Percentiles rank a stretch among this genome's conserved stretches.
These are phyloP conservation scores for Daldinia caldariorum DNA, from an alignment of 495 filamentous ascomycete genomes.

Conservation along the genomic window DNA sequence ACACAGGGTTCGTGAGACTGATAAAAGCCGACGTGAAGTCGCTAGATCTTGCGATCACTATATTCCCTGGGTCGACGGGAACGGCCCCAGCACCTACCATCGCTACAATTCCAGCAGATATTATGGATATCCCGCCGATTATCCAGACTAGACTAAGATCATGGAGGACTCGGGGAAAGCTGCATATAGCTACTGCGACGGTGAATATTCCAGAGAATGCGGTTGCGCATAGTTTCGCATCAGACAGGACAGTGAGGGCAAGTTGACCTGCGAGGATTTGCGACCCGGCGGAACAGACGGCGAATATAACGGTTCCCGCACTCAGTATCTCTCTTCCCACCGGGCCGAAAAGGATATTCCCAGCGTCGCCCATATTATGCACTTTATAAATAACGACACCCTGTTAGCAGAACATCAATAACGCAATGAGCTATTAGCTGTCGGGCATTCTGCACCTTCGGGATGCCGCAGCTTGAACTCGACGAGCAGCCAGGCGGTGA, in stretches of 20 bases:
- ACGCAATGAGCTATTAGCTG: not conserved
- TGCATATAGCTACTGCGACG: constrained; percentile 62
- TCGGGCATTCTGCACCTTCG: constrained; percentile 26
- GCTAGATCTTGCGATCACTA: constrained; percentile 41
- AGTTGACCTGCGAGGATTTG: constrained; percentile 73
- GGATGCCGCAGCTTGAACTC: constrained; percentile 70
- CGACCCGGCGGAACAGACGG: constrained; percentile 74
- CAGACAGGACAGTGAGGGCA: constrained; percentile 68
- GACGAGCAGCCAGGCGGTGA: constrained; percentile 73
- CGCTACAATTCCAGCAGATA: constrained; percentile 67
- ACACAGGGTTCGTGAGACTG: constrained; percentile 70
- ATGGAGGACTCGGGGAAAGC: constrained; percentile 69
- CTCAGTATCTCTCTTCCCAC: constrained; percentile 69
- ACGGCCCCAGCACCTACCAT: constrained; percentile 62
- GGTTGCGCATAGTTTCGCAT: constrained; percentile 68
- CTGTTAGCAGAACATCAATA: not conserved
- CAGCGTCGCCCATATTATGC: constrained; percentile 71
- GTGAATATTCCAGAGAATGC: constrained; percentile 67
- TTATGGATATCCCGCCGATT: constrained; percentile 61
- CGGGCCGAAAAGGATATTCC: constrained; percentile 65
- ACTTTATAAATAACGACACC: constrained; percentile 63
- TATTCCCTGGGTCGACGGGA: constrained; percentile 35
- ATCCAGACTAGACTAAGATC: constrained; percentile 68
- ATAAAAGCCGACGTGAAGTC: constrained; percentile 56
- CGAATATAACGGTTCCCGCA: constrained; percentile 66